Evolutionary conservation across 2,329 filamentous ascomycete species (phyloP), one percentile per base, ranked within the genome.

Genomic region (Trichoderma polysporum): DNA sequence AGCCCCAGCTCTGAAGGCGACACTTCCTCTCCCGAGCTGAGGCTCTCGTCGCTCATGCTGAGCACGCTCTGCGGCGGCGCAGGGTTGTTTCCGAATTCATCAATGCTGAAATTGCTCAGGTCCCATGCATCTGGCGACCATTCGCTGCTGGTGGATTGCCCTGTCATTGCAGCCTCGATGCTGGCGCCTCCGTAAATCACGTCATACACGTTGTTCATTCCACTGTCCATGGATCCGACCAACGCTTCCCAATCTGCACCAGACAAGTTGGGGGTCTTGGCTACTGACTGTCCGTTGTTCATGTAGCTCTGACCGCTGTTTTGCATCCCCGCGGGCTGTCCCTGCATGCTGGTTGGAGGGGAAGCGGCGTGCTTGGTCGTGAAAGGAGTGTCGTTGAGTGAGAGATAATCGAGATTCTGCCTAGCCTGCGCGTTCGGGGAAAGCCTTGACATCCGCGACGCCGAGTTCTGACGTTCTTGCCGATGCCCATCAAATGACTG

Each of bases 131-230:
- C 85, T 0, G 85, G 84, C 1, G 85, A 85, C 87, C 86, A 88
- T 60, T 81, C 80, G 22, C 76, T 77, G 41, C 76, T 73, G 56
- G 74, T 74, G 15, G 79, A 75, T 1, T 77, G 72, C n/a, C 78
- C 79, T 0, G 81, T 74, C 19, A 83, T 78, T 12, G 83, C 78
- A 25, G 83, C 80, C 37, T 83, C 79, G 69, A 81, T 78, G 53
- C 82, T 83, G 10, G 85, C 84, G 0, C 90, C 90, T 41, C 91
- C 91, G 71, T 93, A 93, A 65, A 93, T 92, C 47, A 89, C 90
- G 74, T 93, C 90, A 77, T 92, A 95, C n/a, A 96, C 90, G 74
- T 94, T 96, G 63, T 89, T 87, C 70, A 90, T 86, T 0, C 92
- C 92, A 39, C 89, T 89, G 72, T 97, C 93, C 76, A 97, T 88